A percentile compares a stretch with the other conserved stretches of the same genome.
Evolutionary conservation across 106 monocot genomes (phyloP).

Genomic region (Triglochin maritima): DNA sequence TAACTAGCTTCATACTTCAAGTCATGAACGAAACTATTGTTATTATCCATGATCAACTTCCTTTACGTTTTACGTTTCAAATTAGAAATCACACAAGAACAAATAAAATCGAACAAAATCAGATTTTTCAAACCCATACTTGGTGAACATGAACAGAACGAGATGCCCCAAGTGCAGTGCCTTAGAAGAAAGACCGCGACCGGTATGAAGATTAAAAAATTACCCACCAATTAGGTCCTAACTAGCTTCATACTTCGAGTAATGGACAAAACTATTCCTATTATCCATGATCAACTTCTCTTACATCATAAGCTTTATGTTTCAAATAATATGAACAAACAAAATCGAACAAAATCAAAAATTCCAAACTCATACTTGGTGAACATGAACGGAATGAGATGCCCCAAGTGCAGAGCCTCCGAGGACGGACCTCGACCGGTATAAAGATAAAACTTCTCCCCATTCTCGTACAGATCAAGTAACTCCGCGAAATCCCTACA

Average conservation of each 20-base stretch:
- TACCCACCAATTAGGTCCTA: not conserved
- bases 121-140: constrained; percentile 20
- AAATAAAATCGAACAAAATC: not conserved
- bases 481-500: constrained; percentile 79
- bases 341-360: not conserved
- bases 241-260: not conserved
- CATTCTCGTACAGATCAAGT: constrained; percentile 79
- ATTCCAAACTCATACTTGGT: constrained; percentile 42
- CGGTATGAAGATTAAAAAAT: constrained; percentile 75
- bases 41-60: no score
- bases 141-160: constrained; percentile 98
- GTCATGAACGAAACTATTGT: no score
- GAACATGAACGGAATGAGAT: constrained; percentile 98
- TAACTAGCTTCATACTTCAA: not conserved
- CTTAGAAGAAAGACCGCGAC: constrained; percentile 92
- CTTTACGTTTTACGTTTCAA: no score
- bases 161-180: constrained; percentile 91
- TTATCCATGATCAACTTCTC: no score
- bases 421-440: constrained; percentile 94
- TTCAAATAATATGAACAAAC: not conserved
- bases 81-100: no score
- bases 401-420: constrained; percentile 89
- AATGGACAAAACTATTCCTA: no score
- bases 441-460: constrained; percentile 88
- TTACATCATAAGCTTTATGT: not conserved